Conservation (phyloP, 2,329 filamentous ascomycete species). For the Cyclaneusma minus region DNA sequence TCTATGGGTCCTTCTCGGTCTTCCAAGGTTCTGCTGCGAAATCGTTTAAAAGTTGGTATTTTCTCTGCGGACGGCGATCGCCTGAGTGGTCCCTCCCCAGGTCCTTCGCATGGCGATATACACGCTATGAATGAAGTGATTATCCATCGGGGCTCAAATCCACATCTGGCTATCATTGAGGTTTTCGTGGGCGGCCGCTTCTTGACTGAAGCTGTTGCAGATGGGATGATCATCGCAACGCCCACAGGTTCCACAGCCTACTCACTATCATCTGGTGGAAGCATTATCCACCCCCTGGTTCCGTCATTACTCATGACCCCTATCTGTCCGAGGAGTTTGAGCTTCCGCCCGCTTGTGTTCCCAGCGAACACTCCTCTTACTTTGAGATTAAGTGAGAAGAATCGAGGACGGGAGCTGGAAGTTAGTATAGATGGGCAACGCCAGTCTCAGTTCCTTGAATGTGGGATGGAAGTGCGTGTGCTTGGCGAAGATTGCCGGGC, state of each 20-base stretch:
- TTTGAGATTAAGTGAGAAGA: conserved; percentile 66
- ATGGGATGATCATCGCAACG: conserved; percentile 87
- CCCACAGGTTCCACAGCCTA: conserved; percentile 94
- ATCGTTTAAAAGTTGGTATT: conserved; percentile 73
- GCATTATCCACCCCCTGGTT: conserved; percentile 87
- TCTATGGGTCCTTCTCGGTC: conserved; percentile 61
- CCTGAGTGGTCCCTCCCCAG: conserved; percentile 25
- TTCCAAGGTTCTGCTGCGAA: conserved; percentile 72
- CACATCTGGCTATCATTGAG: conserved; percentile 83
- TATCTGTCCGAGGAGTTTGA: conserved; percentile 83
- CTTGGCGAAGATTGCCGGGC: conserved; percentile 63
- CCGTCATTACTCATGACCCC: conserved; percentile 80
- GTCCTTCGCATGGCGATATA: conserved; percentile 21
- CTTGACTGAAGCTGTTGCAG: conserved; percentile 83
- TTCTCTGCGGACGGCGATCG: conserved; percentile 53
- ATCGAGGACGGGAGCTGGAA: conserved; percentile 60
- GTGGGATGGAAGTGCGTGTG: conserved; percentile 79
- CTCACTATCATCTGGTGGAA: conserved; percentile 80
- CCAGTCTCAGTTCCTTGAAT: conserved; percentile 44
- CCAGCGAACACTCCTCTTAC: conserved; percentile 75
- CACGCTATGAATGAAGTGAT: conserved; percentile 90
- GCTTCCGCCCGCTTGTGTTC: conserved; percentile 80
- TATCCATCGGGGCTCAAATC: conserved; percentile 77
- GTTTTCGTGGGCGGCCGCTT: conserved; percentile 82
- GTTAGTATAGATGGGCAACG: conserved; percentile 67